Base-by-base conservation (phyloP, 257 asterid species). In the Solanum acaule region DNA sequence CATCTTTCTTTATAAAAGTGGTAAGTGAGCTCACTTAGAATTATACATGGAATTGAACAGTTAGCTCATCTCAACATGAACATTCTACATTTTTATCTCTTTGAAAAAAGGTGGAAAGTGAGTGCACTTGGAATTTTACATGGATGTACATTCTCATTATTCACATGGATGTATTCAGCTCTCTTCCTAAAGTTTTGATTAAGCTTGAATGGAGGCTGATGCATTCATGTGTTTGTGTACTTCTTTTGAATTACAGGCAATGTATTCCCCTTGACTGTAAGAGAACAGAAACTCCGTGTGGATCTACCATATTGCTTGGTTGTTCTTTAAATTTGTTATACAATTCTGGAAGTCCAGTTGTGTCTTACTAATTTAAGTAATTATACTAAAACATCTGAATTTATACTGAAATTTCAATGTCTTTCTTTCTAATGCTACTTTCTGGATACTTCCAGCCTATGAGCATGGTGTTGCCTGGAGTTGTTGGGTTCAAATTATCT, bases 381-480 rank as follows among this genome's bases (percentile, higher is more conserved):
- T 27, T 15, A 10, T 29, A 79, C 67, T 49, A 29, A 18, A 46
- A 18, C 68, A 46, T 16, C 40, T 81, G 44, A 81, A 81, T 81
- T 16, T 44, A 27, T 81, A 65, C 42, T 81, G 67, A 79, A 46
- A 35, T 81, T 81, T 81, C 86, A 46, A 81, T 81, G 68, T 27
- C 72, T 77, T 86, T 10, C 56, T 71, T 7, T 23, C 27, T 14
- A 70, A 71, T 86, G 84, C 46, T 52, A 13, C 38, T 73, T 68
- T 86, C 34, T 35, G 56, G 73, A 33, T 61, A 3, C 85, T 88
- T 89, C 85, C 97, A 96, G 98, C 98, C 98, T 75, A 95, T 96
- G 98, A 96, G 98, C 94, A 95, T 96, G 98, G 98, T 95, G 87
- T 90, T 96, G 89, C 98, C 98, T 40, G 98, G 98, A 61, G 98